Evolutionary conservation across 1,284 basidiomycete species (phyloP).

Genomic region (Meripilus lineatus): DNA sequence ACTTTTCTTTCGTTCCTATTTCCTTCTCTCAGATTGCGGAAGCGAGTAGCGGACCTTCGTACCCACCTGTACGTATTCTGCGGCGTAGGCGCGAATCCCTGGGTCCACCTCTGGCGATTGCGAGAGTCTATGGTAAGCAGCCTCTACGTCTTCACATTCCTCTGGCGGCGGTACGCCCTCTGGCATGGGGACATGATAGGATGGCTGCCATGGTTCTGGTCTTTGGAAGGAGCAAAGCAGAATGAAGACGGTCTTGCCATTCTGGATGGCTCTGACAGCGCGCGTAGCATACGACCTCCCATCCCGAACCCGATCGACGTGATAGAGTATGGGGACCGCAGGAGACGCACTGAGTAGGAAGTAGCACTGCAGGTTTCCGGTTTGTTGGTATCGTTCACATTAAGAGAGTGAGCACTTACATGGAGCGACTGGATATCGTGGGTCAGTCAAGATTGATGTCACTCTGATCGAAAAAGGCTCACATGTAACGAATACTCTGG

Average conservation of each 20-base stretch:
- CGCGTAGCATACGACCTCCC: conserved; percentile 72
- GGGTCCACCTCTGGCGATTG: conserved; percentile 13
- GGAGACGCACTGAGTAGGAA: conserved; percentile 78
- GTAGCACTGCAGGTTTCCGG: conserved; percentile 57
- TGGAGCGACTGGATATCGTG: conserved; percentile 2
- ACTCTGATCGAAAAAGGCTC: conserved; percentile 27
- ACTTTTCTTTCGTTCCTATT: conserved; percentile 62
- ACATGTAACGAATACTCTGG: conserved; percentile 70
- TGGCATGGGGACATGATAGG: conserved; percentile 63
- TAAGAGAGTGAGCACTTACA: not conserved
- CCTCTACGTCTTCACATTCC: conserved; percentile 54
- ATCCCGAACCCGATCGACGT: conserved; percentile 82
- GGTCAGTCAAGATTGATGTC: not conserved
- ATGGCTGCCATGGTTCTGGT: conserved; percentile 72
- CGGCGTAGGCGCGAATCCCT: conserved; percentile 16
- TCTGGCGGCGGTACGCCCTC: conserved; percentile 51
- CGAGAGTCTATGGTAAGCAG: conserved; percentile 26
- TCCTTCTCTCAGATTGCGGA: not conserved
- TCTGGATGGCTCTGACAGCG: conserved; percentile 74
- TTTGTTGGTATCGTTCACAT: not conserved
- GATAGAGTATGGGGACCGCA: conserved; percentile 77
- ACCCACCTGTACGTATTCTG: conserved; percentile 15
- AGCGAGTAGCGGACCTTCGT: too few species aligned
- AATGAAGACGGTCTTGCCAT: conserved; percentile 74
- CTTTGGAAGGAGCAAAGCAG: conserved; percentile 84